Evolutionary conservation across 805 yeast species (phyloP).

Genomic region (Barnettozyma californica): DNA sequence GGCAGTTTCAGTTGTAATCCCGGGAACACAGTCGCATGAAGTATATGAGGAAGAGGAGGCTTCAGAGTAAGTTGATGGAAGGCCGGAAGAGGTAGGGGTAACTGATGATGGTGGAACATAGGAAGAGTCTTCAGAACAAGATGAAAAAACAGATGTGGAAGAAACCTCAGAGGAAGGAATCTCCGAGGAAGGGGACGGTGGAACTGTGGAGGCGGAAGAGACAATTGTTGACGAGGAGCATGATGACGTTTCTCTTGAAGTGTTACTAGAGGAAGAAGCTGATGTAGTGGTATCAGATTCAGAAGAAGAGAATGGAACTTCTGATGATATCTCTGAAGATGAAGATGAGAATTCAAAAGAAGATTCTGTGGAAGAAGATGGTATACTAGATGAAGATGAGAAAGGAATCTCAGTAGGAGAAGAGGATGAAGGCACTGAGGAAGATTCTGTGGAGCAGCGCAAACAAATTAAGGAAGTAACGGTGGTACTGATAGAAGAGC

Average conservation of each 20-base stretch:
- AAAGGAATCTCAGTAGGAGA: conserved; percentile 3
- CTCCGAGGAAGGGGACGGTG: background rate
- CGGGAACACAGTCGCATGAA: background rate
- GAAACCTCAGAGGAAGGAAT: background rate
- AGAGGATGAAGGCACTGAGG: background rate
- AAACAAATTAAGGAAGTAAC: background rate
- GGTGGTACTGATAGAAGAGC: background rate
- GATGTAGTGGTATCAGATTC: background rate
- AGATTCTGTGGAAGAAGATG: background rate
- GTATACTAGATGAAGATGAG: background rate
- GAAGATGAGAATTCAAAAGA: background rate
- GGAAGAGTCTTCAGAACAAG: background rate
- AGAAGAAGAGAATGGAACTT: background rate
- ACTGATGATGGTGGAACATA: background rate
- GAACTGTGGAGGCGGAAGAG: background rate
- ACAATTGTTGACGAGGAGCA: background rate
- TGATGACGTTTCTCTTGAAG: background rate
- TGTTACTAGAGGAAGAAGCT: background rate
- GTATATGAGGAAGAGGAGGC: too few relatives aligned
- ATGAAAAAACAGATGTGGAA: conserved; percentile 1
- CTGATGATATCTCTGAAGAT: background rate
- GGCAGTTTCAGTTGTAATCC: background rate
- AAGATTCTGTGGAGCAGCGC: background rate
- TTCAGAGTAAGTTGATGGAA: too few relatives aligned
- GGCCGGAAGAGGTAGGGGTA: too few relatives aligned